These are phyloP conservation scores for Aspergillus hiratsukae DNA, from an alignment of 2,329 filamentous ascomycete species.

Conservation along the genomic window DNA sequence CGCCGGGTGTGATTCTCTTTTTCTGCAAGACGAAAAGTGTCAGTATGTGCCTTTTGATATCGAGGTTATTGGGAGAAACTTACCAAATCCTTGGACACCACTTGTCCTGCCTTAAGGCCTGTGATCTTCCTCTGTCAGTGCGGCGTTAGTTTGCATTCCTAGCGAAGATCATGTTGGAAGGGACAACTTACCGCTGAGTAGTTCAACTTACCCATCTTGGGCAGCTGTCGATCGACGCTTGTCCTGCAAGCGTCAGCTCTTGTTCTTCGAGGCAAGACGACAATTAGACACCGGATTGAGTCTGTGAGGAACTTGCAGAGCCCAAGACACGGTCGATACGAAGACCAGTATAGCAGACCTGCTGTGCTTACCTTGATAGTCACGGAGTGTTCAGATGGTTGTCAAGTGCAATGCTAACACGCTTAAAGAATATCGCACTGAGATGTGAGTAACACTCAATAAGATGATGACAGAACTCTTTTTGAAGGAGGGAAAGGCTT, in stretches of 20 bases:
- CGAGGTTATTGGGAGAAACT: constrained; percentile 5
- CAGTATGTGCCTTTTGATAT: neutral
- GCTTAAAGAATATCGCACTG: neutral
- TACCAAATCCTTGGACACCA: constrained; percentile 44
- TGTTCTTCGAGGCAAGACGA: neutral
- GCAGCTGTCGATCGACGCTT: neutral
- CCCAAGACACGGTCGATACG: neutral
- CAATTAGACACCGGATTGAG: neutral
- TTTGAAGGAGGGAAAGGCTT: neutral
- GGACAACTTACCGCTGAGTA: constrained; percentile 34
- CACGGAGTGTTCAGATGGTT: neutral
- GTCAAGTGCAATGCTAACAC: neutral
- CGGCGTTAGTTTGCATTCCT: constrained; percentile 12
- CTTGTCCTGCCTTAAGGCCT: constrained; percentile 43
- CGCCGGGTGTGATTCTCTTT: constrained; percentile 31
- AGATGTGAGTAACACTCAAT: neutral
- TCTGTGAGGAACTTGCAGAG: neutral
- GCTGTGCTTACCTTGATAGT: neutral
- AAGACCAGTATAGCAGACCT: neutral
- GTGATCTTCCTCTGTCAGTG: constrained; percentile 40
- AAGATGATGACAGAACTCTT: neutral
- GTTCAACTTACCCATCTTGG: constrained; percentile 37
- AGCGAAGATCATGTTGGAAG: neutral
- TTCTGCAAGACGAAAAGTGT: constrained; percentile 19
- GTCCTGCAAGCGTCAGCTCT: neutral